A percentile compares a stretch with the other conserved stretches of the same genome.
These are phyloP conservation scores for Cardamine resedifolia DNA, from an alignment of 345 rosid genomes.

Conservation along the genomic window DNA sequence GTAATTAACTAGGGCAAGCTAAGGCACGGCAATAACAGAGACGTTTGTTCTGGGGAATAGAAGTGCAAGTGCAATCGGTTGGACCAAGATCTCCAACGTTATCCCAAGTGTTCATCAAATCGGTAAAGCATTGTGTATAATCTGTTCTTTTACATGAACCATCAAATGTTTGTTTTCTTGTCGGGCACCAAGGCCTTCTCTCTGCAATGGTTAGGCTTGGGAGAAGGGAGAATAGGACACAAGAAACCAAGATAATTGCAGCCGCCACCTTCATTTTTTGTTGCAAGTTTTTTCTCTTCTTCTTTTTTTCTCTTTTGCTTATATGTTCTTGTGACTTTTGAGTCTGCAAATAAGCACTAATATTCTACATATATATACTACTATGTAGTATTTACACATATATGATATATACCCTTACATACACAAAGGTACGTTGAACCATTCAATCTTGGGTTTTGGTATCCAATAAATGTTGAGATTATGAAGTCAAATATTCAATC, in stretches of 20 bases:
- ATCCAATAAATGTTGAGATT: background rate
- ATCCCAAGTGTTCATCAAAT: constrained; percentile 10
- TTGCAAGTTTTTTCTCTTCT: background rate
- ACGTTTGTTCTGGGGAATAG: constrained; percentile 18
- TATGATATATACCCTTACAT: background rate
- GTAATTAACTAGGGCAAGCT: constrained; percentile 7
- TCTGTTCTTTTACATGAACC: background rate
- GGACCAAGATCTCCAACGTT: constrained; percentile 21
- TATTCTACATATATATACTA: background rate
- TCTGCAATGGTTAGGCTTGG: background rate
- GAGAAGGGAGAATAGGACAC: background rate
- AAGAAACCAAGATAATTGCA: background rate
- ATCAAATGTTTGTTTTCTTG: constrained; percentile 16
- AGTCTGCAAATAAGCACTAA: background rate
- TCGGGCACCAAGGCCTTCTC: constrained; percentile 32
- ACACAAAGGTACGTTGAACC: background rate
- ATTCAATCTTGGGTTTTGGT: background rate
- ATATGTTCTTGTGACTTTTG: background rate
- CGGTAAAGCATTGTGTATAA: background rate
- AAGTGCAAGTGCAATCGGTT: constrained; percentile 24
- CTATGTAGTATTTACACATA: too few relatives aligned
- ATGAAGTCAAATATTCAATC: background rate
- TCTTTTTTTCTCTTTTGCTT: background rate
- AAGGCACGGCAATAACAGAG: constrained; percentile 20
- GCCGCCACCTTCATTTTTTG: background rate